phyloP scores from a whole-genome alignment of 768 basidiomycete genomes.

The Podaxis carcinomalis region DNA sequence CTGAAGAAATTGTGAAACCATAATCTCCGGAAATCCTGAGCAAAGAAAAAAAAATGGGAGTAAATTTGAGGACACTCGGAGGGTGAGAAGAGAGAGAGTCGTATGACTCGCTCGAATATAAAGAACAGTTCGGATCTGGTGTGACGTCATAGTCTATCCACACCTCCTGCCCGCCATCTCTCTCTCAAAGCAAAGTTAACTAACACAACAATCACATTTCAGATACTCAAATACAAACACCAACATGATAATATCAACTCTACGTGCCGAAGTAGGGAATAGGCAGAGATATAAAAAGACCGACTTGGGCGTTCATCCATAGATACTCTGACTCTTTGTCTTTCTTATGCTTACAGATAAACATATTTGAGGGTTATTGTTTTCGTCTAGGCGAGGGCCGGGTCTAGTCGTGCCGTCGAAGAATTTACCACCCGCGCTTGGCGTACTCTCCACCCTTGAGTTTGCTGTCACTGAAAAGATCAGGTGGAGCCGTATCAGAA shows the following conservation, averaged over 20 bases:
- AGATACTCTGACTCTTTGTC: not conserved
- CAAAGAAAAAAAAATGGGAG: too few relatives aligned
- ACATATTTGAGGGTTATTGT: not conserved
- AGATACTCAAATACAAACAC: not conserved
- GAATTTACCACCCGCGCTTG: slow-evolving; percentile 59
- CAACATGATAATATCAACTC: not conserved
- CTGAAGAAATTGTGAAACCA: not conserved
- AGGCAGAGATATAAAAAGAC: not conserved
- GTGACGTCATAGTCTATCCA: not conserved
- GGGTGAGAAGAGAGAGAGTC: too few relatives aligned
- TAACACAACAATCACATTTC: not conserved
- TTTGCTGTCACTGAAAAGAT: slow-evolving; percentile 46
- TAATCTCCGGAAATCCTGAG: not conserved
- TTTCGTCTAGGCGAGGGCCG: not conserved
- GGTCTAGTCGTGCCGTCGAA: not conserved
- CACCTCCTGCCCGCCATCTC: not conserved
- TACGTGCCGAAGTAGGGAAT: not conserved
- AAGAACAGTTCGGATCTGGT: not conserved
- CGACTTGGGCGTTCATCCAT: not conserved
- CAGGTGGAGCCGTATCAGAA: not conserved
- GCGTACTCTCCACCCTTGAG: slow-evolving; percentile 71
- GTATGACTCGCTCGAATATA: too few relatives aligned
- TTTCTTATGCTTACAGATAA: not conserved
- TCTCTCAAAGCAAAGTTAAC: not conserved
- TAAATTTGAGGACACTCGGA: too few relatives aligned